Evolutionary conservation across 345 rosid species (phyloP), one percentile per base, ranked within the genome.

Genomic region (Rhodamnia rubescens): DNA sequence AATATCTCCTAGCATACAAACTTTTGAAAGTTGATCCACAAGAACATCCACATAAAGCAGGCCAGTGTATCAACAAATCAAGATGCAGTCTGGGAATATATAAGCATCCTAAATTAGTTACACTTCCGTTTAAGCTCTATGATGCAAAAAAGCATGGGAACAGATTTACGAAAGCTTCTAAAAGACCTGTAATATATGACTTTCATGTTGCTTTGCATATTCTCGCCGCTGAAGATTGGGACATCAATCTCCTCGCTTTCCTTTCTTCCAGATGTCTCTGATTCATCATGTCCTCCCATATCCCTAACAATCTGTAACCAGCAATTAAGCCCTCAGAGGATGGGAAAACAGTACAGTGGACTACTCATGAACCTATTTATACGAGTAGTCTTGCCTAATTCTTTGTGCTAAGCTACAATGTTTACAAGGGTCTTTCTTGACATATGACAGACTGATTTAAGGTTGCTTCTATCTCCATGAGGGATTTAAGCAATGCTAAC

Each of bases 121-220:
- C 24, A 32, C 5, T 32, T 69, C 78, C 18, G 78, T 32, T 32
- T 69, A 69, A 69, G 78, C 78, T 69, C 13, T 8, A 49, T 82
- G 24, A 36, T 21, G 18, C 69, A 15, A 14, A 81, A 40, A 40
- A 84, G 51, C 51, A 86, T 15, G 44, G 47, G 6, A 16, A 27
- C 42, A 57, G 55, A 53, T 36, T 54, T 21, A 27, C 3, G 2
- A 61, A 21, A 20, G 21, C 14, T 29, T 56, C 32, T 50, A 88
- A 92, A 87, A 74, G 81, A 96, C 99, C 99, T 94, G 97, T 96
- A 96, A 84, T 95, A 97, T 61, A 96, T 90, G 44, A 95, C 90
- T 94, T 96, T 97, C 97, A 93, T 91, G 92, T 97, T 97, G 89
- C 91, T 96, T 87, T 94, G 99, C 86, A 96, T 80, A 92, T 97